These are phyloP conservation scores for Nigrospora osmanthi DNA, from an alignment of 2,329 filamentous ascomycete species.

Conservation along the genomic window DNA sequence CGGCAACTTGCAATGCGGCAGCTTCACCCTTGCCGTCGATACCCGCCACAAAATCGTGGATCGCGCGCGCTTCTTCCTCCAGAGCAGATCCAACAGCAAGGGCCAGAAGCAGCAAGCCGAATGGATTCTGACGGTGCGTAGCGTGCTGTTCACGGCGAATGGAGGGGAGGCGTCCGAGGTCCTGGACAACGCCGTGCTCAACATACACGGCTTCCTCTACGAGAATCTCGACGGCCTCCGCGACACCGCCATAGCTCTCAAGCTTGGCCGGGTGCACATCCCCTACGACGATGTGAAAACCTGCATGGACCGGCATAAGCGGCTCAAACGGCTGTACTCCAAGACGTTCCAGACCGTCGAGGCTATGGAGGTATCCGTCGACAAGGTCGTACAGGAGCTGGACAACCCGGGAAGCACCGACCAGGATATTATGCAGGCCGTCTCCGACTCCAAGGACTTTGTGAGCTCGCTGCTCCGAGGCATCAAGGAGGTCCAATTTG, in stretches of 20 bases:
- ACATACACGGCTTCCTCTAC: slow-evolving; percentile 86
- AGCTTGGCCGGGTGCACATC: slow-evolving; percentile 82
- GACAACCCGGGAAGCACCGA: slow-evolving; percentile 58
- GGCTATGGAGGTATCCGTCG: slow-evolving; percentile 55
- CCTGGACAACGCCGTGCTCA: slow-evolving; percentile 79
- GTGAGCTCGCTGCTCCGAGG: slow-evolving; percentile 82
- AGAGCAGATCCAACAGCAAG: slow-evolving; percentile 56
- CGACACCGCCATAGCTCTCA: slow-evolving; percentile 83
- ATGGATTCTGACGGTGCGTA: slow-evolving; percentile 84
- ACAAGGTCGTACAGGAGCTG: slow-evolving; percentile 67
- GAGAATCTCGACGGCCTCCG: slow-evolving; percentile 78
- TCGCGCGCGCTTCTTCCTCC: slow-evolving; percentile 79
- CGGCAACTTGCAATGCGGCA: slow-evolving; percentile 77
- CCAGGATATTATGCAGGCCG: slow-evolving; percentile 68
- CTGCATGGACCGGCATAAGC: slow-evolving; percentile 50
- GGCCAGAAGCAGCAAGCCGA: slow-evolving; percentile 69
- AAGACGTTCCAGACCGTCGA: slow-evolving; percentile 28
- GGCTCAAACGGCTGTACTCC: slow-evolving; percentile 28
- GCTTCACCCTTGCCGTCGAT: slow-evolving; percentile 79
- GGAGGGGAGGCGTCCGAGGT: slow-evolving; percentile 80
- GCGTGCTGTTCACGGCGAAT: slow-evolving; percentile 80
- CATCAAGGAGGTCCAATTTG: slow-evolving; percentile 94
- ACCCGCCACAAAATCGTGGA: slow-evolving; percentile 89
- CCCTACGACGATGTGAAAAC: slow-evolving; percentile 78
- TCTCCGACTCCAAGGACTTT: slow-evolving; percentile 90